Conservation (phyloP, 164 flowering plant genomes). For the Annona squamosa region DNA sequence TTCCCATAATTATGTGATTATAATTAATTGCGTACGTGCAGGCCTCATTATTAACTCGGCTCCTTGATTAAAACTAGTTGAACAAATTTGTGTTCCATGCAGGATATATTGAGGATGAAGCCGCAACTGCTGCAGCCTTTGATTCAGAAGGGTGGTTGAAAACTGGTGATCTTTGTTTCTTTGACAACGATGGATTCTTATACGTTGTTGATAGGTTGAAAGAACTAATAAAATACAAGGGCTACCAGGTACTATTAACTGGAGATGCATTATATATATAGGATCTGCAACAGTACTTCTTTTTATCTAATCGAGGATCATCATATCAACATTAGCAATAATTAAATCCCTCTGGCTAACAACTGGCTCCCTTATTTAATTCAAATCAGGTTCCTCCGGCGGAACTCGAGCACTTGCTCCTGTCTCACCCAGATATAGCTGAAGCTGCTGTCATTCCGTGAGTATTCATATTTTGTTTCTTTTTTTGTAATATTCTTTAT, state of each 20-base stretch:
- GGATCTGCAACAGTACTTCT: too few species aligned
- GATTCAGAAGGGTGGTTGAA: conserved; percentile 50
- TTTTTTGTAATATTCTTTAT: background rate
- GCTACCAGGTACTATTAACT: conserved; percentile 23
- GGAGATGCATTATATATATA: too few species aligned
- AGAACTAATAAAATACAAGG: conserved; percentile 63
- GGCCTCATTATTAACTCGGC: too few species aligned
- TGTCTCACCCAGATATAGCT: conserved; percentile 56
- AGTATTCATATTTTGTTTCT: conserved; percentile 5
- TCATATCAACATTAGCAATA: too few species aligned
- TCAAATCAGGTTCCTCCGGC: conserved; percentile 78
- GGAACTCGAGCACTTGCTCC: conserved; percentile 80
- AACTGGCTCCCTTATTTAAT: background rate
- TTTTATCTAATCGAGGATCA: too few species aligned
- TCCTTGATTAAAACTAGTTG: background rate
- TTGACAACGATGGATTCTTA: conserved; percentile 47
- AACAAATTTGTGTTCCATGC: background rate
- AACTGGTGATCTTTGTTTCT: conserved; percentile 60
- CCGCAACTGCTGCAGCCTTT: conserved; percentile 33
- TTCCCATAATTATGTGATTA: background rate
- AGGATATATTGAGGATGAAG: conserved; percentile 38
- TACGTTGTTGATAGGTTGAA: conserved; percentile 53
- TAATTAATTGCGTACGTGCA: background rate
- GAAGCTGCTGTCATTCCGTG: conserved; percentile 93
- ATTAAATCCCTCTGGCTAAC: background rate